Evolutionary conservation across 345 rosid species (phyloP).

Genomic region (Sonneratia caseolaris): DNA sequence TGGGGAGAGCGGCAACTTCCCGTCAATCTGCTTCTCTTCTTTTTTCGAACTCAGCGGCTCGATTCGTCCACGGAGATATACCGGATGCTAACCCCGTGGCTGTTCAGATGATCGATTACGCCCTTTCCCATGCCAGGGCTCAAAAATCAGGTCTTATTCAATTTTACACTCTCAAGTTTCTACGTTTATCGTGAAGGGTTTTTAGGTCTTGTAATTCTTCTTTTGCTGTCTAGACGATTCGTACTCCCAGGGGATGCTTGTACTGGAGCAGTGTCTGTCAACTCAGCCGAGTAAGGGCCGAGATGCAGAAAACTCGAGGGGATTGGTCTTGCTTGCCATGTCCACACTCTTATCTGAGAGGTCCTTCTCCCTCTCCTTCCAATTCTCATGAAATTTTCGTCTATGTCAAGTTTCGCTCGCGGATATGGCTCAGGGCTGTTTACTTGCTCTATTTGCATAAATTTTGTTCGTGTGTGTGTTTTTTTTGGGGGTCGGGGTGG

Average conservation of each 20-base stretch:
- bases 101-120: constrained; percentile 81
- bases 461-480: too few relatives aligned
- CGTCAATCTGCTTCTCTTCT: background rate
- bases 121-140: constrained; percentile 62
- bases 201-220: background rate
- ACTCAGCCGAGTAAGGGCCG: constrained; percentile 42
- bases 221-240: constrained; percentile 43
- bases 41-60: constrained; percentile 13
- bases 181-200: background rate
- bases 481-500: too few relatives aligned
- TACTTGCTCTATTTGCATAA: background rate
- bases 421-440: background rate
- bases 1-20: constrained; percentile 13
- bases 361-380: constrained; percentile 19
- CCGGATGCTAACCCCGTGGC: constrained; percentile 53
- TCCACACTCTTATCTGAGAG: constrained; percentile 59
- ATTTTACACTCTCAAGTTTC: background rate
- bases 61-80: constrained; percentile 40
- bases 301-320: constrained; percentile 43
- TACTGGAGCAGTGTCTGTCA: constrained; percentile 72
- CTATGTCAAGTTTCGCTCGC: background rate
- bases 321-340: constrained; percentile 72
- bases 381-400: background rate
- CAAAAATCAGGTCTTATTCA: constrained; percentile 51
- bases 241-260: constrained; percentile 64